phyloP scores from a whole-genome alignment of 805 yeast genomes.

The Ogataea wickerhamii region DNA sequence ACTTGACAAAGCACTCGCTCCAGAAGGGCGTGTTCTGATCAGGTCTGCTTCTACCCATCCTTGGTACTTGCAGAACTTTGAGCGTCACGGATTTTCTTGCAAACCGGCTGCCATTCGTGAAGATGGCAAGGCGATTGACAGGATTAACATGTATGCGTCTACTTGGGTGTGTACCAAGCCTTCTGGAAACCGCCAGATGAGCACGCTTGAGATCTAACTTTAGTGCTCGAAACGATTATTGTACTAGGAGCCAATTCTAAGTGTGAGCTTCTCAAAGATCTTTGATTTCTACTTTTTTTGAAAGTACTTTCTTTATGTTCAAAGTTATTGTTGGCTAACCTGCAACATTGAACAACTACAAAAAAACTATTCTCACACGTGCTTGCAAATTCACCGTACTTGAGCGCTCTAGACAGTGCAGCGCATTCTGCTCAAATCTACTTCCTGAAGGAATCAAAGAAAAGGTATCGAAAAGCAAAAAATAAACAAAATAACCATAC shows the following conservation, averaged over 20 bases:
- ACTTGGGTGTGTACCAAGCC: slow-evolving; percentile 77
- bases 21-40: slow-evolving; percentile 70
- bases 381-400: too few relatives aligned
- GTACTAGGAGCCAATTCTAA: too few relatives aligned
- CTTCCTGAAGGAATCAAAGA: too few relatives aligned
- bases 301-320: too few relatives aligned
- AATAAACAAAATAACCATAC: background rate
- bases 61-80: slow-evolving; percentile 73
- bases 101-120: slow-evolving; percentile 66
- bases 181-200: slow-evolving; percentile 41
- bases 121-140: slow-evolving; percentile 64
- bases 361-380: too few relatives aligned
- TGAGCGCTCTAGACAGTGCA: too few relatives aligned
- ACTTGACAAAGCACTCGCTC: slow-evolving; percentile 55
- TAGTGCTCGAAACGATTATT: background rate
- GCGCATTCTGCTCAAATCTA: too few relatives aligned
- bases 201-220: slow-evolving; percentile 36
- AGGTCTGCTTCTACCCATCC: slow-evolving; percentile 73
- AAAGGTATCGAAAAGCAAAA: too few relatives aligned
- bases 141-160: slow-evolving; percentile 85
- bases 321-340: too few relatives aligned
- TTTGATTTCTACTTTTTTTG: too few relatives aligned
- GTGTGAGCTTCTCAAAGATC: too few relatives aligned
- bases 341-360: too few relatives aligned
- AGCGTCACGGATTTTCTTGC: slow-evolving; percentile 62